Evolutionary conservation across 2,329 filamentous ascomycete genomes (phyloP).

Genomic region (Sclerotinia trifoliorum): DNA sequence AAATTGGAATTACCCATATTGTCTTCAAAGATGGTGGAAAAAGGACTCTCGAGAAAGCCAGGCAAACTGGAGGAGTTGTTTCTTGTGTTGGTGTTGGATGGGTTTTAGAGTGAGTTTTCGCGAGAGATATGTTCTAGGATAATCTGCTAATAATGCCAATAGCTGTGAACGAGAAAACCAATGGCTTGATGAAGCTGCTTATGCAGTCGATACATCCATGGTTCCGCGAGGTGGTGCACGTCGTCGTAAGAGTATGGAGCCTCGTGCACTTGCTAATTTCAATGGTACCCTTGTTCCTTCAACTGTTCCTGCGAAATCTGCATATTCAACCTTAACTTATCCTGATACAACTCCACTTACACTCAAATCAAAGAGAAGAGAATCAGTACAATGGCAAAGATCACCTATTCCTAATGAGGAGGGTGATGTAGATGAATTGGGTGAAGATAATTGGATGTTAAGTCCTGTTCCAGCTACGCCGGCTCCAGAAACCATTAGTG

Average conservation of each 20-base stretch:
- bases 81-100: constrained; percentile 85
- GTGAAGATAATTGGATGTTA: constrained; percentile 34
- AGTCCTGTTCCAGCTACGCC: constrained; percentile 39
- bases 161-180: constrained; percentile 74
- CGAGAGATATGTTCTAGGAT: constrained; percentile 29
- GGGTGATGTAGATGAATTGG: constrained; percentile 25
- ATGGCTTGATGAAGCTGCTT: constrained; percentile 72
- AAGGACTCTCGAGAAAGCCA: constrained; percentile 77
- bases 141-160: constrained; percentile 33
- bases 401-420: constrained; percentile 31
- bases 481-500: constrained; percentile 36
- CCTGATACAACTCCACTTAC: constrained; percentile 36
- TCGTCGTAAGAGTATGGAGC: constrained; percentile 79
- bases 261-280: constrained; percentile 64
- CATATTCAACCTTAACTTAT: constrained; percentile 38
- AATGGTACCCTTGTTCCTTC: constrained; percentile 61
- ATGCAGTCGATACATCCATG: constrained; percentile 65
- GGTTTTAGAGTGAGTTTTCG: constrained; percentile 74
- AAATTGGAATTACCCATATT: constrained; percentile 80
- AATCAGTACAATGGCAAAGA: constrained; percentile 40
- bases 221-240: constrained; percentile 69
- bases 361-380: constrained; percentile 36
- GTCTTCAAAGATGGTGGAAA: constrained; percentile 85
- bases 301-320: constrained; percentile 34
- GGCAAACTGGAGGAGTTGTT: constrained; percentile 68